Conservation (phyloP, 2,329 filamentous ascomycete genomes). For the Phialocephala sp. region DNA sequence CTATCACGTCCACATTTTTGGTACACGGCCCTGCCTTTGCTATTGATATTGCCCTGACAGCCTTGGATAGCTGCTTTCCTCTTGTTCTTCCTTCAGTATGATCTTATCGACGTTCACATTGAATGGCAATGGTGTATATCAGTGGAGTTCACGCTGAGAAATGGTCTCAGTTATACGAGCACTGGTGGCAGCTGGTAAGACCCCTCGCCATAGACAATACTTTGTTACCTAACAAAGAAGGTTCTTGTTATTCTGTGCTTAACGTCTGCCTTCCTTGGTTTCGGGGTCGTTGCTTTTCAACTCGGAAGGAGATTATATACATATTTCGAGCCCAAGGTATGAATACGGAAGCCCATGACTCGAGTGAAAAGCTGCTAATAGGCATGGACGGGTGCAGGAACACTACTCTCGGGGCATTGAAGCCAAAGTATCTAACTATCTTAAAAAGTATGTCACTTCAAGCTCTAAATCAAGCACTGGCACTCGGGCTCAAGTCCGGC, state of each 20-base stretch:
- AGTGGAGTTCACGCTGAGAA: slow-evolving; percentile 38
- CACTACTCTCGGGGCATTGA: not conserved
- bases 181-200: slow-evolving; percentile 51
- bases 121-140: slow-evolving; percentile 25
- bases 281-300: slow-evolving; percentile 41
- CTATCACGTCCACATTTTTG: not conserved
- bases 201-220: not conserved
- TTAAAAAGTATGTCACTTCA: slow-evolving; percentile 23
- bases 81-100: not conserved
- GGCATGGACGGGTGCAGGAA: not conserved
- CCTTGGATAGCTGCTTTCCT: not conserved
- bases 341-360: not conserved
- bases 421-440: slow-evolving; percentile 11
- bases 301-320: slow-evolving; percentile 32
- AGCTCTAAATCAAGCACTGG: slow-evolving; percentile 11
- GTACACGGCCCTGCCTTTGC: too few relatives aligned
- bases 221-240: slow-evolving; percentile 31
- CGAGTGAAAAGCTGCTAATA: not conserved
- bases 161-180: slow-evolving; percentile 44
- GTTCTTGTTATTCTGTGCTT: slow-evolving; percentile 45
- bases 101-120: not conserved
- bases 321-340: slow-evolving; percentile 29
- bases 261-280: slow-evolving; percentile 37
- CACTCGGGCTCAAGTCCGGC: slow-evolving; percentile 21
- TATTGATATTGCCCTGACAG: too few relatives aligned